Evolutionary conservation across 2,329 filamentous ascomycete genomes (phyloP), one percentile per base, ranked within the genome.

Genomic region (Byssothecium circinans): DNA sequence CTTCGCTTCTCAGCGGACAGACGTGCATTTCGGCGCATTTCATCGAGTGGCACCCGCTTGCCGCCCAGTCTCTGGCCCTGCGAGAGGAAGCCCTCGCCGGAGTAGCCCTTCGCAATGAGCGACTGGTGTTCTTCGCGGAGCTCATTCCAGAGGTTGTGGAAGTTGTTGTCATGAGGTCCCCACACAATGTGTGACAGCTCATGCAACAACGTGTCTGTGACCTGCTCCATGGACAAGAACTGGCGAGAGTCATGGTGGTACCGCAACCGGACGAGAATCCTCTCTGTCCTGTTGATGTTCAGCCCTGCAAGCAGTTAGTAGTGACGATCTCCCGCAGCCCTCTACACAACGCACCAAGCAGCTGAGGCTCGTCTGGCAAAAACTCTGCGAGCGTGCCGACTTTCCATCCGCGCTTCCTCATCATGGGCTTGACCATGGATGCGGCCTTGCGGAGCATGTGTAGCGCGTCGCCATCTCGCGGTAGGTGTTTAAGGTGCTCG

Each of bases 141-240:
- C 65, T 95, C 87, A 59, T 96, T 86, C 89, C 91, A 96, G 4
- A 96, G 76, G 0, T 85, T 85, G 58, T 96, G 84, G 64, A 97
- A 97, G 29, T 87, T 81, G 38, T 78, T 80, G 64, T 96, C 84
- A 68, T 97, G 92, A 1, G 89, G 88, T 0, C 89, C 90, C 69
- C 87, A 84, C 10, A 90, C 81, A 56, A 88, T 96, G 64, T 97
- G 92, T n/a, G 84, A 86, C 2, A 97, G 81, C 59, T 97, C 92
- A 67, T 97, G 92, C 17, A 97, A 82, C 84, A 97, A 88, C 0
- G 92, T 97, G 69, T 96, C 91, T 35, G 90, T 79, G 7, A 96
- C 80, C 55, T 88, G 78, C 64, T 96, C 90, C 47, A 91, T 74
- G 1, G 88, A 85, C 17, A 96, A 71, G 62, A 97, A 97, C 59